Base-by-base conservation (phyloP, 176 grass and related monocot genomes). In the Metroxylon sagu region DNA sequence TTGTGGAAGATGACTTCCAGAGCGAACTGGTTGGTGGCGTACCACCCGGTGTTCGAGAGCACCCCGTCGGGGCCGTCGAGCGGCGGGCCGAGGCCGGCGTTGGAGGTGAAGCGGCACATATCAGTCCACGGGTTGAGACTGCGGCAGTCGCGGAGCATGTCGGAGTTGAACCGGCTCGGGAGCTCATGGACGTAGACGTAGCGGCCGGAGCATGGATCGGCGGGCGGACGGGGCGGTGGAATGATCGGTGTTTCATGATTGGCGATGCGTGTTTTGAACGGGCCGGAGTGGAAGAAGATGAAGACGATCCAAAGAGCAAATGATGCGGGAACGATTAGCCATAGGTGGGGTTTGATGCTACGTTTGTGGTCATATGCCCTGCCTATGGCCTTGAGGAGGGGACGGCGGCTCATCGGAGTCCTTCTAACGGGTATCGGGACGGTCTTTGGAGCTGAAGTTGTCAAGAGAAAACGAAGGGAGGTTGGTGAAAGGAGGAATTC, bases 101-200 rank as follows among this genome's bases (percentile, higher is more conserved):
- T n/a, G n/a, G n/a, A n/a, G 16, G 73, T 30, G 0, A 65, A 67
- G 48, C 18, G 52, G 80, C 85, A 84, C 85, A 89, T 84, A 60
- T 84, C 56, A 16, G 60, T 74, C 81, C 76, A 89, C 31, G 30
- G 27, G 3, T 64, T 76, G 19, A 84, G 65, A 7, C 74, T 62
- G 21, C 59, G 73, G 76, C 85, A 89, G 29, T 63, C 19, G 4
- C 64, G 85, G 69, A 89, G 39, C 3, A 89, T 68, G 54, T 56
- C 73, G 3, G 49, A 5, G 60, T 89, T 81, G 80, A 89, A 84
- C 17, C 73, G 59, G n/a, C 67, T 50, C 2, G 85, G 85, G 19
- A 89, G 51, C 5, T 80, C 28, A 8, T 73, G 74, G 6, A 93
- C 61, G 67, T 84, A 84, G 48, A 87, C 61, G 66, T 93, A 93